Conservation (phyloP, 2,329 filamentous ascomycete species). For the Colletotrichum sp. region DNA sequence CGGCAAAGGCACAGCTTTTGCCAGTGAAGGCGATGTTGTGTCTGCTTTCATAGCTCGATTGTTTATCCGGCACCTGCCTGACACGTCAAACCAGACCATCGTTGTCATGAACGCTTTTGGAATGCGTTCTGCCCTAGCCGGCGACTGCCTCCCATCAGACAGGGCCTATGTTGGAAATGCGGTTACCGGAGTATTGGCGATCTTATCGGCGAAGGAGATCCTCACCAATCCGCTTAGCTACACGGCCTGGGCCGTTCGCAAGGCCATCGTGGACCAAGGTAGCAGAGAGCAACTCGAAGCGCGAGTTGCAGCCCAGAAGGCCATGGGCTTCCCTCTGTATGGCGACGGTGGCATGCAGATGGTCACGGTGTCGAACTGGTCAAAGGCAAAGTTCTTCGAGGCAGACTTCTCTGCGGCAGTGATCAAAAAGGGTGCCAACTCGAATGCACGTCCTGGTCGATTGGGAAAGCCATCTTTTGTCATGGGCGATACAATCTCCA, state of each 20-base stretch:
- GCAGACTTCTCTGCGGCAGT: constrained; percentile 37
- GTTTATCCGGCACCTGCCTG: not conserved
- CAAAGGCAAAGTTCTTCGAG: constrained; percentile 35
- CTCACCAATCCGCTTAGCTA: constrained; percentile 24
- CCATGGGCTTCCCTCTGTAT: constrained; percentile 20
- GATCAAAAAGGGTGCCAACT: not conserved
- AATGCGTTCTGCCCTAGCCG: not conserved
- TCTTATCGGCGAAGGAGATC: constrained; percentile 18
- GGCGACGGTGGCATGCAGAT: constrained; percentile 33
- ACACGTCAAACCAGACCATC: not conserved
- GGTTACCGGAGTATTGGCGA: not conserved
- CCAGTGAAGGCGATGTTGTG: not conserved
- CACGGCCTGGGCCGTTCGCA: constrained; percentile 32
- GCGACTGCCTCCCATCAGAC: not conserved
- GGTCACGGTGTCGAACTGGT: constrained; percentile 40
- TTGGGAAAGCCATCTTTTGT: not conserved
- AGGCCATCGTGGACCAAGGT: constrained; percentile 33
- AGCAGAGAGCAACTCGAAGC: constrained; percentile 33
- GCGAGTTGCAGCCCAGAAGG: not conserved
- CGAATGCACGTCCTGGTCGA: not conserved
- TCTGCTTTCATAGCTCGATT: not conserved
- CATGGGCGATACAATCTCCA: not conserved
- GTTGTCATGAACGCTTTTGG: not conserved
- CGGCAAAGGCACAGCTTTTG: not conserved
- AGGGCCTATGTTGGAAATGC: not conserved